A percentile compares a stretch with the other conserved stretches of the same genome.
phyloP scores from a whole-genome alignment of 1,284 basidiomycete species.

The Pisolithus thermaeus region DNA sequence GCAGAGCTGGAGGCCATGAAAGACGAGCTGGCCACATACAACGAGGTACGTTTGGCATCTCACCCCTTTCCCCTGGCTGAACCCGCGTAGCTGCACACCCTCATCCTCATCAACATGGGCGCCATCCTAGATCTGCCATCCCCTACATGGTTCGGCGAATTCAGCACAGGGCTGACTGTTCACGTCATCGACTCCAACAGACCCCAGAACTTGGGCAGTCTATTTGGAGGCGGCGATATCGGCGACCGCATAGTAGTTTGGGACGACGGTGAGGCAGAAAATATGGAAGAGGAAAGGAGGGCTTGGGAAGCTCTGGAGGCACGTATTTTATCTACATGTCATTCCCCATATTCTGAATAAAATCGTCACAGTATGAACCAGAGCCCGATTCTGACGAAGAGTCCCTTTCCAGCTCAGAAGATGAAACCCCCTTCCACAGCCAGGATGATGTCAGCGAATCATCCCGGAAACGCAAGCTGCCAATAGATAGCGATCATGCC shows the following conservation, averaged over 20 bases:
- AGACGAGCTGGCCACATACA: conserved; percentile 61
- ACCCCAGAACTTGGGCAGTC: conserved; percentile 85
- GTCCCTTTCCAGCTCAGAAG: conserved; percentile 44
- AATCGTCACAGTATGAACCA: conserved; percentile 57
- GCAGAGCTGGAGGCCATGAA: conserved; percentile 63
- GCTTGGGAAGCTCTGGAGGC: conserved; percentile 82
- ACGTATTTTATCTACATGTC: conserved; percentile 19
- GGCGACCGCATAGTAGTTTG: conserved; percentile 76
- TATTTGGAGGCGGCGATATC: conserved; percentile 73
- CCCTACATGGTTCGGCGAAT: conserved; percentile 69
- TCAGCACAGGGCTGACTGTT: conserved; percentile 54
- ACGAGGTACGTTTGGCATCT: conserved; percentile 52
- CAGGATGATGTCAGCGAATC: conserved; percentile 30
- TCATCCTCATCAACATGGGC: conserved; percentile 93
- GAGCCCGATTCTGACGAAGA: conserved; percentile 64
- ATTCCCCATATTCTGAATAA: conserved; percentile 1
- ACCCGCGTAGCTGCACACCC: conserved; percentile 69
- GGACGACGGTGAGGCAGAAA: conserved; percentile 81
- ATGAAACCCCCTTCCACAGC: conserved; percentile 35
- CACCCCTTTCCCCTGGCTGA: conserved; percentile 5
- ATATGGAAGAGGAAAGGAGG: conserved; percentile 57
- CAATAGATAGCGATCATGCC: conserved; percentile 35
- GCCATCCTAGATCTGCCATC: conserved; percentile 80
- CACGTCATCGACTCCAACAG: conserved; percentile 95
- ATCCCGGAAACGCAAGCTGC: conserved; percentile 53